Evolutionary conservation across 2,329 filamentous ascomycete genomes (phyloP).

Genomic region (Diplocarpon mali): DNA sequence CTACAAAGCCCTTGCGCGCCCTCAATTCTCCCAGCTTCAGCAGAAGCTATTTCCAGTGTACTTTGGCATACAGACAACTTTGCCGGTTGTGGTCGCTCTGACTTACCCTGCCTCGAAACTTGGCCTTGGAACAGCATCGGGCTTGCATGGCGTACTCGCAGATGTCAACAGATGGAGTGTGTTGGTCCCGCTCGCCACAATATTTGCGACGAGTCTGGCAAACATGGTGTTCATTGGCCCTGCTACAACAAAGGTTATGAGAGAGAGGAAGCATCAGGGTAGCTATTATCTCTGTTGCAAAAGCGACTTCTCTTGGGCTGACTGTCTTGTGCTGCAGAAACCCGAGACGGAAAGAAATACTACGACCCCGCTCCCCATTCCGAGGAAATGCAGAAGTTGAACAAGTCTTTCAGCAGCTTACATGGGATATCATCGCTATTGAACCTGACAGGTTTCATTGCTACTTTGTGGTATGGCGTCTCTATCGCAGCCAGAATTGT

Average conservation of each 20-base stretch:
- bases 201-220: conserved; percentile 56
- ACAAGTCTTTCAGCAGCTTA: conserved; percentile 65
- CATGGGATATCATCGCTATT: conserved; percentile 75
- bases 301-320: not conserved
- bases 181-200: conserved; percentile 55
- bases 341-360: conserved; percentile 78
- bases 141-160: conserved; percentile 46
- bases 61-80: conserved; percentile 69
- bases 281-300: conserved; percentile 23
- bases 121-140: conserved; percentile 28
- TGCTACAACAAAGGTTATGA: conserved; percentile 63
- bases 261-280: conserved; percentile 70
- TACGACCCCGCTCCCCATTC: conserved; percentile 72
- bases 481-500: conserved; percentile 38
- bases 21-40: conserved; percentile 74
- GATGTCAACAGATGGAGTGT: conserved; percentile 51
- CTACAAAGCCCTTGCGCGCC: conserved; percentile 64
- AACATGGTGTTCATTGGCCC: conserved; percentile 69
- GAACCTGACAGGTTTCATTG: conserved; percentile 61
- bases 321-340: conserved; percentile 41
- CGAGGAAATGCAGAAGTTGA: conserved; percentile 70
- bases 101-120: conserved; percentile 59
- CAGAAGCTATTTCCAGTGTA: conserved; percentile 76
- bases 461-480: conserved; percentile 67
- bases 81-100: conserved; percentile 62